Conservation (phyloP, 2,329 filamentous ascomycete species). For the Fusarium chaquense region DNA sequence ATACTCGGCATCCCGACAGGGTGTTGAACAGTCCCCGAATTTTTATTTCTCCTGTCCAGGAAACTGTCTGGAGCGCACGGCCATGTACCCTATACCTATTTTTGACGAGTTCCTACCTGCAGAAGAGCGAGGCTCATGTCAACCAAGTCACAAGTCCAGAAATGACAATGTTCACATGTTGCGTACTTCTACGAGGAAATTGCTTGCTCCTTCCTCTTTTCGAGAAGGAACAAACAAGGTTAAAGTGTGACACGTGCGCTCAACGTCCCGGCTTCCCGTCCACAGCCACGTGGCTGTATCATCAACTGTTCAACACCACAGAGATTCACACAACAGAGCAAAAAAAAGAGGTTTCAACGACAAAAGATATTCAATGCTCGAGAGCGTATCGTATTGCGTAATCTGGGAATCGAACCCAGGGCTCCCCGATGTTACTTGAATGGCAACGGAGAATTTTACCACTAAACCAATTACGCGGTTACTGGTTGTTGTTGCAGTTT, state of each 20-base stretch:
- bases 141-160: no score
- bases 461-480: slow-evolving; percentile 12
- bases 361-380: neutral
- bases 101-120: no score
- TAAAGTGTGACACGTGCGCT: neutral
- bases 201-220: no score
- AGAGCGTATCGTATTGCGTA: neutral
- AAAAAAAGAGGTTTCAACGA: neutral
- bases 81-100: no score
- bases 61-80: no score
- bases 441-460: slow-evolving; percentile 15
- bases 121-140: no score
- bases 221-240: no score
- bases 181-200: no score
- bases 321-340: neutral
- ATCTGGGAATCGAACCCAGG: slow-evolving; percentile 14
- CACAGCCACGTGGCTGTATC: neutral
- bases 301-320: neutral
- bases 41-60: no score
- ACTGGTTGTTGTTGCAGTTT: neutral
- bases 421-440: neutral
- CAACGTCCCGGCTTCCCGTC: neutral
- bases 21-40: no score
- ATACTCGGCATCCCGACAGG: no score
- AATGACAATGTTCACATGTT: no score